Percentiles rank a stretch among this genome's conserved stretches.
These are phyloP conservation scores for Cryptomeria japonica DNA, from an alignment of 75 land plant species.

Conservation along the genomic window DNA sequence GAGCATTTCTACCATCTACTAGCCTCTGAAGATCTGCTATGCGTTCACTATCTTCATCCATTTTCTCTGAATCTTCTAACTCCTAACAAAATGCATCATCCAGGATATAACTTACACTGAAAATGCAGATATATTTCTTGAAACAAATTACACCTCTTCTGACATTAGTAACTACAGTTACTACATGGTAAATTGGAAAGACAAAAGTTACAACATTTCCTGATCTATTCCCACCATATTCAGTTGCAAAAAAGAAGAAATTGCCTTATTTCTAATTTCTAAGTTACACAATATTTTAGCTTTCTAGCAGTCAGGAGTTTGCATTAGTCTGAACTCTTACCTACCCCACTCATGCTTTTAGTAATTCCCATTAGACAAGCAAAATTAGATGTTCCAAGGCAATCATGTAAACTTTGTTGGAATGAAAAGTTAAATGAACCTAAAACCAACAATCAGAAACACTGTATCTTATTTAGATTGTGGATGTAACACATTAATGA, in stretches of 20 bases:
- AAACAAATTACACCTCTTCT: neutral
- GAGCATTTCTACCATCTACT: slow-evolving; percentile 53
- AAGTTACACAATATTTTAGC: neutral
- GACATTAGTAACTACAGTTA: neutral
- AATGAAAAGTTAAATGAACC: neutral
- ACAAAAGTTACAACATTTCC: neutral
- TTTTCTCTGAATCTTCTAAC: slow-evolving; percentile 88
- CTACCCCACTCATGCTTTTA: neutral
- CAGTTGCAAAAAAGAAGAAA: neutral
- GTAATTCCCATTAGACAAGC: neutral
- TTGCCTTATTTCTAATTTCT: neutral
- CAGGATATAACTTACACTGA: neutral
- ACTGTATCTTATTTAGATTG: neutral
- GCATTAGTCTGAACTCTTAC: neutral
- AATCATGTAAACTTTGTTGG: neutral
- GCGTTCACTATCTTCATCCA: slow-evolving; percentile 86
- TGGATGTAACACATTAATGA: neutral
- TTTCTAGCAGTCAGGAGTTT: neutral
- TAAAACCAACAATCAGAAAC: neutral
- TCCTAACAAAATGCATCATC: slow-evolving; percentile 44
- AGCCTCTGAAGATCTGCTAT: slow-evolving; percentile 70
- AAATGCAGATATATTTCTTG: neutral
- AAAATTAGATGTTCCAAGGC: neutral
- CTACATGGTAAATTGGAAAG: neutral
- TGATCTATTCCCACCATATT: neutral